A percentile compares a stretch with the other conserved stretches of the same genome.
Conservation (phyloP, 306 rosid genomes). For the Pueraria montana region DNA sequence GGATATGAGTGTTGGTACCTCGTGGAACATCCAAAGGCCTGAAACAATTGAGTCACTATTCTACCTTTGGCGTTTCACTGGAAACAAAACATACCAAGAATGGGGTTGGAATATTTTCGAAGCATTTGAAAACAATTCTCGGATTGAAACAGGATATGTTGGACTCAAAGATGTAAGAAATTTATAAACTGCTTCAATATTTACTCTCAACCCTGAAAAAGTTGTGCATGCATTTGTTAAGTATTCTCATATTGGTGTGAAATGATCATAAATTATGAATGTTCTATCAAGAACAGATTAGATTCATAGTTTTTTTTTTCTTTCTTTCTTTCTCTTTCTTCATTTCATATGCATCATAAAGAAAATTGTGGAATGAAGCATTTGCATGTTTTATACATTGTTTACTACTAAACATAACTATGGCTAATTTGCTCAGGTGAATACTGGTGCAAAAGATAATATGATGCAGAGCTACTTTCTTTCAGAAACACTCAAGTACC, state of each 20-base stretch:
- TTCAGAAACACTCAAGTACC: slow-evolving; percentile 73
- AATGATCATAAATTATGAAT: slow-evolving; percentile 25
- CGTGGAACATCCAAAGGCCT: slow-evolving; percentile 97
- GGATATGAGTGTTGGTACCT: slow-evolving; percentile 96
- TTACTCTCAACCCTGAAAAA: slow-evolving; percentile 39
- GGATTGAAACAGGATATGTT: slow-evolving; percentile 87
- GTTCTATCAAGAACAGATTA: slow-evolving; percentile 12
- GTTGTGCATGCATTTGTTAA: slow-evolving; percentile 22
- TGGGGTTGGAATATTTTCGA: slow-evolving; percentile 99
- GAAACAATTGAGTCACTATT: slow-evolving; percentile 96
- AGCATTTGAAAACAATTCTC: slow-evolving; percentile 95
- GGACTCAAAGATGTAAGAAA: slow-evolving; percentile 92
- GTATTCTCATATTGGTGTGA: background rate
- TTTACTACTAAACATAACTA: slow-evolving; percentile 26
- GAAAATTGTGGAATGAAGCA: background rate
- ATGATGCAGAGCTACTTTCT: slow-evolving; percentile 83
- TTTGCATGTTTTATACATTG: slow-evolving; percentile 20
- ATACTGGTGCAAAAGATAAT: slow-evolving; percentile 58
- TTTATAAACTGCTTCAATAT: slow-evolving; percentile 38
- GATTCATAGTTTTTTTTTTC: background rate
- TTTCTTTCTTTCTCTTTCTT: background rate
- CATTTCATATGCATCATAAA: slow-evolving; percentile 19
- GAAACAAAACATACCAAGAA: slow-evolving; percentile 94
- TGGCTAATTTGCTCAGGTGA: slow-evolving; percentile 56
- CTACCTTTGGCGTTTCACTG: slow-evolving; percentile 94